Conservation (phyloP, 176 grass and related monocot species). For the Otatea glauca region DNA sequence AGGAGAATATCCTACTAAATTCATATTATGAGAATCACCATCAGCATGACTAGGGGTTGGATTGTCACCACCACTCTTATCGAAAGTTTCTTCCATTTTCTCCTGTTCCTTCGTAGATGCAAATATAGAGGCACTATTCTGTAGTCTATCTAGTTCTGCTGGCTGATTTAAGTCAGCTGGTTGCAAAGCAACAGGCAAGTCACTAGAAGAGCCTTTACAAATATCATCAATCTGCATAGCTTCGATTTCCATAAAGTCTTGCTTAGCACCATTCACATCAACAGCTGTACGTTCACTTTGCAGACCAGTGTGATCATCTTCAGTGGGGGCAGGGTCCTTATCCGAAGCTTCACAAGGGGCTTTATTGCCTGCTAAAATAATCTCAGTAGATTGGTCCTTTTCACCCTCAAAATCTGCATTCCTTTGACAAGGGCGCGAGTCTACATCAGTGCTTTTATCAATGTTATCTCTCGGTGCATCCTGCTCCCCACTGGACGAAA, state of each 20-base stretch:
- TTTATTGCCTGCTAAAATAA: slow-evolving; percentile 9
- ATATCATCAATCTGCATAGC: neutral
- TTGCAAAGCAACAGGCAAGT: slow-evolving; percentile 25
- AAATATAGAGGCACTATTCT: neutral
- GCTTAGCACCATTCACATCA: slow-evolving; percentile 1
- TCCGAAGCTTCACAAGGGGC: slow-evolving; percentile 26
- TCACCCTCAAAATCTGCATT: slow-evolving; percentile 36
- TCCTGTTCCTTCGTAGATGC: neutral
- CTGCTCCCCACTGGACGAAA: slow-evolving; percentile 17
- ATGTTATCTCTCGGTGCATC: slow-evolving; percentile 11
- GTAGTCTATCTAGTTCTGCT: slow-evolving; percentile 22
- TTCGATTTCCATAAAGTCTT: slow-evolving; percentile 14
- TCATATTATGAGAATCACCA: slow-evolving; percentile 29
- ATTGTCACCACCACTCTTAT: slow-evolving; percentile 17
- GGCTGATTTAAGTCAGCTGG: slow-evolving; percentile 28
- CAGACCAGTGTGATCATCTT: slow-evolving; percentile 35
- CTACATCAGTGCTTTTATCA: slow-evolving; percentile 3
- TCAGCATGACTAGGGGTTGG: neutral
- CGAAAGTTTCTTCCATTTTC: slow-evolving; percentile 17
- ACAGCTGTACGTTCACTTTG: slow-evolving; percentile 5
- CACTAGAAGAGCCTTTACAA: slow-evolving; percentile 20
- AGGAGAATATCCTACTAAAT: slow-evolving; percentile 53
- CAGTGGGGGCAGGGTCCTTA: slow-evolving; percentile 7
- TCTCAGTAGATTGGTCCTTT: slow-evolving; percentile 22
- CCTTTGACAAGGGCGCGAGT: neutral